These are phyloP conservation scores for Parathielavia appendiculata DNA, from an alignment of 495 filamentous ascomycete genomes.

Conservation along the genomic window DNA sequence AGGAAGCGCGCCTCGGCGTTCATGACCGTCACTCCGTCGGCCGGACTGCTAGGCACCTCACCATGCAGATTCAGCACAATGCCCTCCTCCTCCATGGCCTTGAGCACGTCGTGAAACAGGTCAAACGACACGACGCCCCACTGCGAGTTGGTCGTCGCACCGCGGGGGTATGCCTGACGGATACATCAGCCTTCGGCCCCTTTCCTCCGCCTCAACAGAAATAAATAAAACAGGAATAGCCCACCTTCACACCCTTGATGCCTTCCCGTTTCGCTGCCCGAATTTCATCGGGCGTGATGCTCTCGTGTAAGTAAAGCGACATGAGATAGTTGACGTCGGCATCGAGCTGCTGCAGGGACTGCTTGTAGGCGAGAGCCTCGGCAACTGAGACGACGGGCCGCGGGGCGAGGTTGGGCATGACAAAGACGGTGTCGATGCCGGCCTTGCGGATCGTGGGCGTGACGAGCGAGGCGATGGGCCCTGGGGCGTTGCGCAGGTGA, in stretches of 20 bases:
- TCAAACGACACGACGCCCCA: constrained; percentile 71
- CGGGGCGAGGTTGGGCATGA: constrained; percentile 62
- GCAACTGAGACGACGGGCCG: constrained; percentile 64
- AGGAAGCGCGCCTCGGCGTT: constrained; percentile 80
- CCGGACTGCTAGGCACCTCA: constrained; percentile 51
- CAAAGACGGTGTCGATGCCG: constrained; percentile 59
- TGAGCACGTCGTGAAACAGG: constrained; percentile 66
- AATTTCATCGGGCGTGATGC: constrained; percentile 73
- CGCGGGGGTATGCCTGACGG: constrained; percentile 31
- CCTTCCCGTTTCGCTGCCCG: constrained; percentile 62
- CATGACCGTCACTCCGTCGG: constrained; percentile 66
- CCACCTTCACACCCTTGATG: constrained; percentile 58
- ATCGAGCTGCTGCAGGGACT: constrained; percentile 59
- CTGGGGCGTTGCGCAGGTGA: constrained; percentile 64
- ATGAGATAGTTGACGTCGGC: constrained; percentile 77
- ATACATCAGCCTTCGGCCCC: background rate
- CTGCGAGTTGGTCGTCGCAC: constrained; percentile 80
- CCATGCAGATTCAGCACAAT: constrained; percentile 58
- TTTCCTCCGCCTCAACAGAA: background rate
- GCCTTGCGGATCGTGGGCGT: constrained; percentile 67
- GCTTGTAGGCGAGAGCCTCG: constrained; percentile 70
- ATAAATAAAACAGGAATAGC: constrained; percentile 18
- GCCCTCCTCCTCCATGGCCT: constrained; percentile 58
- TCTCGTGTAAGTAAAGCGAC: constrained; percentile 72
- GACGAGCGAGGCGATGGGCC: constrained; percentile 75